Conservation (phyloP, 345 rosid species). For the Brassica napus region DNA sequence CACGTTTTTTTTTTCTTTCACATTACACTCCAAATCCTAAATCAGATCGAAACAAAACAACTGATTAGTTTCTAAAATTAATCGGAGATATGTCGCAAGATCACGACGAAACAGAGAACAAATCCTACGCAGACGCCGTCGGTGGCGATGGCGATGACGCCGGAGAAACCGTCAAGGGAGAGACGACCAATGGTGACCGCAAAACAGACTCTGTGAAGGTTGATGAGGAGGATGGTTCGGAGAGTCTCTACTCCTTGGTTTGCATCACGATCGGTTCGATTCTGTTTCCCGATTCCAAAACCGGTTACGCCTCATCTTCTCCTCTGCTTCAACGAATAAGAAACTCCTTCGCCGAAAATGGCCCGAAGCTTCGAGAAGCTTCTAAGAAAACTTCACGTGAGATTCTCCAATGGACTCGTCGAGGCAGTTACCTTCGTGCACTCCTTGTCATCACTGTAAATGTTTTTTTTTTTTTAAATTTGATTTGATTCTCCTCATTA, state of each 20-base stretch:
- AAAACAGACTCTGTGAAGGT: background rate
- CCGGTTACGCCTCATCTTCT: conserved; percentile 33
- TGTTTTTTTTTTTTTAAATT: background rate
- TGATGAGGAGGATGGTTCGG: background rate
- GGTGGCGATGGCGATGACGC: conserved; percentile 13
- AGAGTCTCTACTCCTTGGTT: conserved; percentile 53
- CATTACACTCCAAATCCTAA: background rate
- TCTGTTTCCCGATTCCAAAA: conserved; percentile 49
- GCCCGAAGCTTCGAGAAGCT: conserved; percentile 58
- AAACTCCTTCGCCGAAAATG: conserved; percentile 49
- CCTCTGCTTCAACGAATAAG: conserved; percentile 58
- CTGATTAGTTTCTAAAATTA: background rate
- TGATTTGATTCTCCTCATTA: background rate
- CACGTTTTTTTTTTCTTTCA: background rate
- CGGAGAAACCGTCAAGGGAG: conserved; percentile 30
- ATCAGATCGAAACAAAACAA: conserved; percentile 23
- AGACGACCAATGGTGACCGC: background rate
- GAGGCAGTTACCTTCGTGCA: conserved; percentile 75
- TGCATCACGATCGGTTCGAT: conserved; percentile 48
- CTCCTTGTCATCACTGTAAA: conserved; percentile 83
- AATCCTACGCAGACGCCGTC: conserved; percentile 17
- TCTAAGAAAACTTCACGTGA: conserved; percentile 48
- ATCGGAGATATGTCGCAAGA: conserved; percentile 39
- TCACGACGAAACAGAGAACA: conserved; percentile 17
- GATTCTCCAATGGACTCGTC: conserved; percentile 71